Evolutionary conservation across 352 stramenopile species (phyloP).

Genomic region (Blastocystis sp.): DNA sequence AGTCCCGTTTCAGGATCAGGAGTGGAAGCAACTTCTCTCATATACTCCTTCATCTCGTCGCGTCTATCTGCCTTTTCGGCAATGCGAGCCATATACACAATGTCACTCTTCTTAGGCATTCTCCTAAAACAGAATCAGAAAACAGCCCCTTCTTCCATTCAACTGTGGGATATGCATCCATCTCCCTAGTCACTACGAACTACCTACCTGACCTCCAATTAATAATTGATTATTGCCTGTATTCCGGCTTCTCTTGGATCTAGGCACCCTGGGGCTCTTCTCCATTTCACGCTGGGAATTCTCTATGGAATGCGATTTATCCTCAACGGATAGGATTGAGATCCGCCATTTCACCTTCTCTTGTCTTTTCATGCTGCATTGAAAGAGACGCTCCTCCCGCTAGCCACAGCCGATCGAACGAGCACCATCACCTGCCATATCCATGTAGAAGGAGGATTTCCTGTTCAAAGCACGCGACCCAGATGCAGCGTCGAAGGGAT

Average conservation of each 20-base stretch:
- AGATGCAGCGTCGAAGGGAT: no score
- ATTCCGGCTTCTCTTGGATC: neutral
- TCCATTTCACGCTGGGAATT: no score
- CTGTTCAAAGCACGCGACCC: no score
- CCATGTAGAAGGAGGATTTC: no score
- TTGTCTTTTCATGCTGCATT: no score
- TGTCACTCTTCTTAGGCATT: constrained; percentile 66
- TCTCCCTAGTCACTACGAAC: neutral
- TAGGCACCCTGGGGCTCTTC: neutral
- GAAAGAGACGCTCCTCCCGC: no score
- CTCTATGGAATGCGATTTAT: no score
- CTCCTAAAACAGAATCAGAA: constrained; percentile 47
- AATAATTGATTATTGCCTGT: neutral
- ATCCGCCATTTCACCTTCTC: no score
- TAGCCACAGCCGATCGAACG: no score
- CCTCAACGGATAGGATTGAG: no score
- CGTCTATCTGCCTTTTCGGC: constrained; percentile 89
- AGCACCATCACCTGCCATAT: no score
- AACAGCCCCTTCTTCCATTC: neutral
- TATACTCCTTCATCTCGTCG: constrained; percentile 91
- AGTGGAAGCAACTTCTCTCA: constrained; percentile 90
- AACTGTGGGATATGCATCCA: neutral
- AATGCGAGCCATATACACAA: constrained; percentile 76
- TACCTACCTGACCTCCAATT: neutral
- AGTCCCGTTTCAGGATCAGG: constrained; percentile 72